Percentiles rank a stretch among this genome's conserved stretches.
Evolutionary conservation across 2,329 filamentous ascomycete species (phyloP).

Genomic region (Fusarium chuoi): DNA sequence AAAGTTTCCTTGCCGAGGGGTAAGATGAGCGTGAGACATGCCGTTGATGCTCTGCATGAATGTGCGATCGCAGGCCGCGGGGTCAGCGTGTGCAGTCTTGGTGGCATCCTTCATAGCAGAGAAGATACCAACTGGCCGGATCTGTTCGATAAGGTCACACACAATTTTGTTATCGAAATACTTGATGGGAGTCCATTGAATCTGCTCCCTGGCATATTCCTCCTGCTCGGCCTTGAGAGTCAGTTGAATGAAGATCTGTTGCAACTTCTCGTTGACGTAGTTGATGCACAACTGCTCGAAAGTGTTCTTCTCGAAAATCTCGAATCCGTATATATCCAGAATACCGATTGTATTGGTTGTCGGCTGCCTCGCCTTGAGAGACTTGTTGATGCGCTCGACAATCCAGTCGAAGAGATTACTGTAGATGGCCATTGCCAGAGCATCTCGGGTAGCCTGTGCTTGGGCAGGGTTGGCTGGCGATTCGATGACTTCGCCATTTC

Average conservation of each 20-base stretch:
- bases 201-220: conserved; percentile 94
- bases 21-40: conserved; percentile 91
- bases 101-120: conserved; percentile 97
- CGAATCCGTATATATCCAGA: conserved; percentile 98
- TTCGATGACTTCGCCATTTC: conserved; percentile 73
- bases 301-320: conserved; percentile 99
- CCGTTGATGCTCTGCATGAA: conserved; percentile 94
- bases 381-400: conserved; percentile 89
- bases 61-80: conserved; percentile 90
- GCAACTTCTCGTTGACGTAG: conserved; percentile 98
- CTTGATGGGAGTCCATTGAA: conserved; percentile 98
- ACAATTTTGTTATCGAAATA: conserved; percentile 99
- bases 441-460: conserved; percentile 87
- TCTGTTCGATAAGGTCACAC: conserved; percentile 94
- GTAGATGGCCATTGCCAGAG: conserved; percentile 94
- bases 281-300: conserved; percentile 99
- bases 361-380: conserved; percentile 79
- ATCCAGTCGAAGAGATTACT: conserved; percentile 99
- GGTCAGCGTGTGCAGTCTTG: conserved; percentile 97
- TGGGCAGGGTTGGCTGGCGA: conserved; percentile 88
- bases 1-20: conserved; percentile 92
- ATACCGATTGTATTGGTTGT: conserved; percentile 92
- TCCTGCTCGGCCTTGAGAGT: conserved; percentile 97
- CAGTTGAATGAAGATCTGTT: conserved; percentile 98
- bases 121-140: conserved; percentile 89